These are phyloP conservation scores for Spergularia bocconei DNA, from an alignment of 148 eudicot species.

Conservation along the genomic window DNA sequence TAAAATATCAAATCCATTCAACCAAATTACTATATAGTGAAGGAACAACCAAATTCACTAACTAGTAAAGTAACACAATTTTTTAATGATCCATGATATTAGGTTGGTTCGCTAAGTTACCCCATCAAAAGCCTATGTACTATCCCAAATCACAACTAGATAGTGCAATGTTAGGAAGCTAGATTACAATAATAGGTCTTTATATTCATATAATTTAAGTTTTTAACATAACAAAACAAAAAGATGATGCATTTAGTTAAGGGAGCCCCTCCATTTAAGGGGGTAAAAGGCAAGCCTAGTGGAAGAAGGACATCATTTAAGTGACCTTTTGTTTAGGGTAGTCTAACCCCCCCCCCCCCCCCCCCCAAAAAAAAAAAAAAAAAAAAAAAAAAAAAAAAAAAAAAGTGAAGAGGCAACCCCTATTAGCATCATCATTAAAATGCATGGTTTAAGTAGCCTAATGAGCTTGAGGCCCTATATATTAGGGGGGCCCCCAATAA, in stretches of 20 bases:
- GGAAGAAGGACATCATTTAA: constrained; percentile 22
- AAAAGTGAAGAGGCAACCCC: constrained; percentile 17
- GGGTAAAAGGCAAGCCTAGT: constrained; percentile 24
- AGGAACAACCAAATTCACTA: constrained; percentile 3
- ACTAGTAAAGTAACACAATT: neutral
- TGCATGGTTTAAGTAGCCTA: constrained; percentile 17
- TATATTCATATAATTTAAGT: neutral
- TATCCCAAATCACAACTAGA: neutral
- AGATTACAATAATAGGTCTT: neutral
- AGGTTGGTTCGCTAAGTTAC: neutral
- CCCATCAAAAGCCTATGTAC: constrained; percentile 21
- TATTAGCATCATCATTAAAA: constrained; percentile 20
- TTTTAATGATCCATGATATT: neutral
- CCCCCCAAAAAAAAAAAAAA: constrained; percentile 11
- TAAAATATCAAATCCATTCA: constrained; percentile 8
- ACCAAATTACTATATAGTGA: constrained; percentile 5
- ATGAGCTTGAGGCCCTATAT: constrained; percentile 23
- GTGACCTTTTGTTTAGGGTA: neutral
- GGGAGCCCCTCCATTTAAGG: constrained; percentile 22
- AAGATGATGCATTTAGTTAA: constrained; percentile 1
- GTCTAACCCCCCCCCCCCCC: no score
- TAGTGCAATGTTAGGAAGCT: constrained; percentile 12
- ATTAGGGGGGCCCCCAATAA: constrained; percentile 13
- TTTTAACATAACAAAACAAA: constrained; percentile 3
- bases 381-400: neutral